Evolutionary conservation across 139 green algal genomes (phyloP), one percentile per base, ranked within the genome.

Genomic region (Coelastrella sp.): DNA sequence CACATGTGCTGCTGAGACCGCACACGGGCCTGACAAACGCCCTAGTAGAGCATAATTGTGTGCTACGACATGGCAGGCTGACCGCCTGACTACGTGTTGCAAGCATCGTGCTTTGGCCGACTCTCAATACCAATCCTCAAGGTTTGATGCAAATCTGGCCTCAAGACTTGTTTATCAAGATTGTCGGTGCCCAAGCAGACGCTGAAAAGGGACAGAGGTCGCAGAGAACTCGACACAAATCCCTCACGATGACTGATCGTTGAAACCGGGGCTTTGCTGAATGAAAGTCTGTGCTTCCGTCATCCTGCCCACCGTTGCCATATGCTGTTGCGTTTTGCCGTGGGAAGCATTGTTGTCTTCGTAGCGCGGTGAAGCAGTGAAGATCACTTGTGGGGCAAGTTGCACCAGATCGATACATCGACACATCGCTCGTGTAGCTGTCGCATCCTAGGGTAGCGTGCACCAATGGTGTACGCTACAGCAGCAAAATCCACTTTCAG

Each of bases 381-480:
- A 49, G 35, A 11, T 76, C 4, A 76, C 24, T 27, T 76, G 10
- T 20, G 63, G 63, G 4, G 63, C 15, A 17, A 76, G 68, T 7
- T 76, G 68, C 68, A 76, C 19, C 68, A 76, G 68, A 76, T 76
- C 68, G 15, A 25, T 27, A 76, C 68, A 49, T 25, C 19, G 68
- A 11, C 17, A 27, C 24, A 8, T 25, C 7, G 68, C 7, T 10
- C 7, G 10, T 76, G 35, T 49, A 49, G 35, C 35, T 3, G 35
- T 49, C 3, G 35, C 35, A 49, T 49, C 35, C 35, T 76, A 76
- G 68, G 19, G 68, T 76, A 76, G 68, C 68, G 68, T 76, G 68
- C 68, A 76, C 68, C 68, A 59, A 88, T 88, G 84, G 61, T 60
- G 35, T 91, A 91, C 87, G 87, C 87, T 61, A 27, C 63, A 35